phyloP scores from a whole-genome alignment of 768 basidiomycete genomes.

The Suillus luteus region DNA sequence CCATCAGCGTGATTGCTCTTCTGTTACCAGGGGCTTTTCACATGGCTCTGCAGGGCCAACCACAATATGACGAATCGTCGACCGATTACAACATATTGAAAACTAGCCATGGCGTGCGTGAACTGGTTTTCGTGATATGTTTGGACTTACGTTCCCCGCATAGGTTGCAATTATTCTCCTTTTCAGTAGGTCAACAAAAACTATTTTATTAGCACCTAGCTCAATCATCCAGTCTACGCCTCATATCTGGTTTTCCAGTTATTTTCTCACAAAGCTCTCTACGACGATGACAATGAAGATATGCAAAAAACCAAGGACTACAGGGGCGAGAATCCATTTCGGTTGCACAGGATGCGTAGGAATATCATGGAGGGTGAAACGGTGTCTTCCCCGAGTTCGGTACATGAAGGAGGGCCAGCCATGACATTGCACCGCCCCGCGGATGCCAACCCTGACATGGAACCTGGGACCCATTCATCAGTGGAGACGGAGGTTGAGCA shows the following conservation, averaged over 20 bases:
- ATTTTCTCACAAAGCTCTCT: slow-evolving; percentile 78
- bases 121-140: background rate
- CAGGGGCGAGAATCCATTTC: slow-evolving; percentile 39
- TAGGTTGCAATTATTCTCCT: slow-evolving; percentile 78
- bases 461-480: background rate
- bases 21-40: slow-evolving; percentile 78
- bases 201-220: background rate
- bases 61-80: slow-evolving; percentile 22
- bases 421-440: background rate
- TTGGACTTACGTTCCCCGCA: background rate
- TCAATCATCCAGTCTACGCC: slow-evolving; percentile 54
- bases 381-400: background rate
- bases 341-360: background rate
- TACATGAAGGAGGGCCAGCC: background rate
- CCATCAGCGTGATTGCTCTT: slow-evolving; percentile 77
- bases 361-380: background rate
- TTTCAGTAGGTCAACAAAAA: slow-evolving; percentile 53
- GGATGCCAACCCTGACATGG: background rate
- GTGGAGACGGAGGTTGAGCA: slow-evolving; percentile 35
- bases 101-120: slow-evolving; percentile 77
- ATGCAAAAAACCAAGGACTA: slow-evolving; percentile 44
- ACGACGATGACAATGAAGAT: slow-evolving; percentile 48
- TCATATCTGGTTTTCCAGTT: slow-evolving; percentile 79
- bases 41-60: slow-evolving; percentile 46
- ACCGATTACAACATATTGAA: slow-evolving; percentile 55